Conservation (phyloP, 345 rosid species). For the Adansonia digitata region DNA sequence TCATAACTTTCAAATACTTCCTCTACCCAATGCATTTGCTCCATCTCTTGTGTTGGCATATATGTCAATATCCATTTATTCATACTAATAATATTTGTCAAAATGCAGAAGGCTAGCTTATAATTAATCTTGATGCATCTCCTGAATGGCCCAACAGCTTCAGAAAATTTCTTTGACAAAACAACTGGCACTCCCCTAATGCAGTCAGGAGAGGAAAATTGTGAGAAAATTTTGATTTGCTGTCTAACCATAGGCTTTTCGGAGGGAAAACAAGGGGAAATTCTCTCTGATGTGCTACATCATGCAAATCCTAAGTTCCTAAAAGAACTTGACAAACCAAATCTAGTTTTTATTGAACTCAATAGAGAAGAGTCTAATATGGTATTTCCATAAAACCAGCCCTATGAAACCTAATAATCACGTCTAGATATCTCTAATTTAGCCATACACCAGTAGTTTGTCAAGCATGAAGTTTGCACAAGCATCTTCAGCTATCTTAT, state of each 20-base stretch:
- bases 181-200: background rate
- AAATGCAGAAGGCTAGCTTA: background rate
- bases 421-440: background rate
- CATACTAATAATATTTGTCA: background rate
- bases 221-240: background rate
- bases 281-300: background rate
- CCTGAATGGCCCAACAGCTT: background rate
- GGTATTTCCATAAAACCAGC: background rate
- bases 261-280: background rate
- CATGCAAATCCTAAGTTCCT: background rate
- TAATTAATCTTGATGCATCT: background rate
- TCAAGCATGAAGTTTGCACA: background rate
- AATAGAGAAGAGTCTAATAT: background rate
- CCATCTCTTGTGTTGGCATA: background rate
- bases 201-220: background rate
- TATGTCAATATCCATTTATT: background rate
- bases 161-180: background rate
- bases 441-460: background rate
- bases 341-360: background rate
- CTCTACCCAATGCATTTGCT: background rate
- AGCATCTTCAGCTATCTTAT: no score
- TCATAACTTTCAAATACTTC: background rate
- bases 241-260: background rate
- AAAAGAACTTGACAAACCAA: background rate
- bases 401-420: no score